A percentile compares a stretch with the other conserved stretches of the same genome.
Conservation (phyloP, 2,329 filamentous ascomycete species). For the Nothopassalora personata region DNA sequence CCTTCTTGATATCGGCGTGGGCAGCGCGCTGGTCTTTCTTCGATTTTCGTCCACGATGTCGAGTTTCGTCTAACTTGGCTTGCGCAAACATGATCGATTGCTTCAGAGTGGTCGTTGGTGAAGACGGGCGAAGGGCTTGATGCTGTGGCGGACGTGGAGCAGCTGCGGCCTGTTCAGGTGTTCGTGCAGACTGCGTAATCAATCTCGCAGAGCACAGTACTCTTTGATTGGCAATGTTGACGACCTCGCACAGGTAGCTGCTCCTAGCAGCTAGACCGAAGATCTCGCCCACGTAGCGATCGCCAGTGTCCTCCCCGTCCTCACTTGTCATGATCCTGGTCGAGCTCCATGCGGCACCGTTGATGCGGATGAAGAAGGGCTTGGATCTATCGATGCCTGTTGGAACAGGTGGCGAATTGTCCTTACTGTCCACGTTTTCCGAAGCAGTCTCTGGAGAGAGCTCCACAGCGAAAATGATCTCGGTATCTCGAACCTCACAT, state of each 20-base stretch:
- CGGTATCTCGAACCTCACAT: conserved; percentile 70
- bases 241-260: conserved; percentile 74
- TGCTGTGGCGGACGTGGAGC: conserved; percentile 53
- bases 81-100: conserved; percentile 71
- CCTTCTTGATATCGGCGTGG: conserved; percentile 62
- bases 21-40: conserved; percentile 71
- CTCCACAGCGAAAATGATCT: conserved; percentile 60
- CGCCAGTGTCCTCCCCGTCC: conserved; percentile 29
- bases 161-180: conserved; percentile 51
- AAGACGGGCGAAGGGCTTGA: conserved; percentile 64
- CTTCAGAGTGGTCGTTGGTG: conserved; percentile 69
- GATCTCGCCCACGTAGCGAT: conserved; percentile 64
- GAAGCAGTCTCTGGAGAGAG: conserved; percentile 26
- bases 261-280: conserved; percentile 64
- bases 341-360: conserved; percentile 74
- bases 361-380: conserved; percentile 73
- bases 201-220: conserved; percentile 68
- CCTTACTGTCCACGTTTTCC: conserved; percentile 30
- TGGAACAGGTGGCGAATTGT: conserved; percentile 35
- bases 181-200: conserved; percentile 57
- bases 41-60: conserved; percentile 61
- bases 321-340: conserved; percentile 57
- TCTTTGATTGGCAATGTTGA: conserved; percentile 60
- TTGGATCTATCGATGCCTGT: conserved; percentile 60
- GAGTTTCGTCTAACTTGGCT: conserved; percentile 64